phyloP scores from a whole-genome alignment of 2,329 filamentous ascomycete species.

The Acephala macrosclerotiorum region DNA sequence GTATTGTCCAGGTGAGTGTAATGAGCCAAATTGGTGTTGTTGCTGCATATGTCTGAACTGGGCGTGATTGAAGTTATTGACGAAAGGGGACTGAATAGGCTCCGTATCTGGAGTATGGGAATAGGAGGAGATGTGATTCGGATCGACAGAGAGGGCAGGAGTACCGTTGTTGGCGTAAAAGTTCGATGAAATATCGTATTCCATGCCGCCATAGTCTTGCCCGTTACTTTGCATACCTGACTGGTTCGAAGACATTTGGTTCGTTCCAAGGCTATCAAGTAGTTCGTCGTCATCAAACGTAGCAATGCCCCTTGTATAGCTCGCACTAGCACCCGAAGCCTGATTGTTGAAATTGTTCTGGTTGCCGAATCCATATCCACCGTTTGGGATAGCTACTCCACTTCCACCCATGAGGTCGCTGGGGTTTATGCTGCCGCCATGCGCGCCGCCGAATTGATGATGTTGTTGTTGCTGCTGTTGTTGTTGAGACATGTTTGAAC shows the following conservation, averaged over 20 bases:
- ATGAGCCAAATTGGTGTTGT: conserved; percentile 61
- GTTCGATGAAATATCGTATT: conserved; percentile 63
- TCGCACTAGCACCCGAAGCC: conserved; percentile 64
- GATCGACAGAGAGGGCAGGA: conserved; percentile 66
- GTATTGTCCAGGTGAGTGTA: conserved; percentile 60
- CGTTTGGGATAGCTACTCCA: conserved; percentile 55
- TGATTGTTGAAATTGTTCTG: conserved; percentile 65
- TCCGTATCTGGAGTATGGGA: conserved; percentile 92
- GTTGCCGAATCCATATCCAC: conserved; percentile 58
- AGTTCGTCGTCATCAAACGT: conserved; percentile 90
- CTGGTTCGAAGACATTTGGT: conserved; percentile 46
- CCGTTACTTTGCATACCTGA: conserved; percentile 59
- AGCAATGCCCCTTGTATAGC: conserved; percentile 79
- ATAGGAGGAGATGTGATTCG: conserved; percentile 78
- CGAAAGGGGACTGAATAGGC: conserved; percentile 90
- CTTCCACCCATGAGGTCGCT: conserved; percentile 80
- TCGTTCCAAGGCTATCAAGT: conserved; percentile 71
- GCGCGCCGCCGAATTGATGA: conserved; percentile 43
- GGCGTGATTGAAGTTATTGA: conserved; percentile 77
- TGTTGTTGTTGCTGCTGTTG: conserved; percentile 59
- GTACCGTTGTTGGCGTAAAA: conserved; percentile 62
- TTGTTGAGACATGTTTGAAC: conserved; percentile 51
- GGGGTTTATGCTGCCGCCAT: conserved; percentile 75
- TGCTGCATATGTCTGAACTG: conserved; percentile 77
- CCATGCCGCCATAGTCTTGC: conserved; percentile 62